Evolutionary conservation across 2,329 filamentous ascomycete genomes (phyloP).

Genomic region (Aspergillus sp.): DNA sequence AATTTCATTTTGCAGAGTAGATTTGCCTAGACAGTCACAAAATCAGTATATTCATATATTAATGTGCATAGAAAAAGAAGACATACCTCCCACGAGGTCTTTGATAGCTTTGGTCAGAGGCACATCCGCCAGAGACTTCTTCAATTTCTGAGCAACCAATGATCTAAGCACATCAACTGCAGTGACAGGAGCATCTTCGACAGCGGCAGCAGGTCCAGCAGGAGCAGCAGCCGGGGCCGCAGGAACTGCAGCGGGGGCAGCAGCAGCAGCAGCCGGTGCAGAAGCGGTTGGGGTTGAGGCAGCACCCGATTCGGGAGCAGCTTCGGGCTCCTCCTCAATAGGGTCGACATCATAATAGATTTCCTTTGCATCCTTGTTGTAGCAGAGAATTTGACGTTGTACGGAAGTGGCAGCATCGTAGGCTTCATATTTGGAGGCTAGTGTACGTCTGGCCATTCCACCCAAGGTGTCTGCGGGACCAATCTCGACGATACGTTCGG

Average conservation of each 20-base stretch:
- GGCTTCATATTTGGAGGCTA: slow-evolving; percentile 96
- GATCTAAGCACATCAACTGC: slow-evolving; percentile 85
- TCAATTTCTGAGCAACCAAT: slow-evolving; percentile 92
- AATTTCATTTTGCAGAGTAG: slow-evolving; percentile 97
- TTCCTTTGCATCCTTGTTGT: slow-evolving; percentile 98
- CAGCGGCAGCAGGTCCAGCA: slow-evolving; percentile 76
- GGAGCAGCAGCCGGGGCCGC: slow-evolving; percentile 57
- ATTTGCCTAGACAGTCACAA: slow-evolving; percentile 63
- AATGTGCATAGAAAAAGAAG: slow-evolving; percentile 1
- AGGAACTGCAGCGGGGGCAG: slow-evolving; percentile 49
- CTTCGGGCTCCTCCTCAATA: slow-evolving; percentile 76
- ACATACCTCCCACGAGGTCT: slow-evolving; percentile 89
- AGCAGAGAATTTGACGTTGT: slow-evolving; percentile 95
- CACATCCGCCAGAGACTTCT: slow-evolving; percentile 84
- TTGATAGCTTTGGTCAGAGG: slow-evolving; percentile 96
- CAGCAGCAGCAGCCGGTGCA: slow-evolving; percentile 39
- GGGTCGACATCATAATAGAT: slow-evolving; percentile 99
- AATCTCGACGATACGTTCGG: slow-evolving; percentile 95
- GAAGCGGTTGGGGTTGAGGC: slow-evolving; percentile 34
- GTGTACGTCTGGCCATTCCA: slow-evolving; percentile 92
- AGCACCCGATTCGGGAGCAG: slow-evolving; percentile 31
- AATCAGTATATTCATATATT: slow-evolving; percentile 4
- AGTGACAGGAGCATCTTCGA: slow-evolving; percentile 78
- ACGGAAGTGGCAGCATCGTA: slow-evolving; percentile 96
- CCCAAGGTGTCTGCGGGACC: slow-evolving; percentile 94